Evolutionary conservation across 2,329 filamentous ascomycete species (phyloP).

Genomic region (Penicillium sp.): DNA sequence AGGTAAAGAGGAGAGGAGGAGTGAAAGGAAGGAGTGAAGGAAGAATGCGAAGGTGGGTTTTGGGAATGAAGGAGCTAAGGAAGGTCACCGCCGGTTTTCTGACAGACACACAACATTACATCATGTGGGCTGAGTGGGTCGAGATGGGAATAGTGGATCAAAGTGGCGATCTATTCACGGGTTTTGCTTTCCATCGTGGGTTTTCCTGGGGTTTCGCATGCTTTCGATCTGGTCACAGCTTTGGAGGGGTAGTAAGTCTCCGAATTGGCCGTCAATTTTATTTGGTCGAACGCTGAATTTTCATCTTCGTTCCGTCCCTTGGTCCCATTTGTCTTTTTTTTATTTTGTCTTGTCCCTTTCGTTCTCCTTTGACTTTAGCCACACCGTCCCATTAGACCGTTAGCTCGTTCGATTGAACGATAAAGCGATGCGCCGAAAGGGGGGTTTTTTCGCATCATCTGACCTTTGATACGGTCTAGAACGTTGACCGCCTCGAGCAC

Average conservation of each 20-base stretch:
- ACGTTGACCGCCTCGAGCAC: too few species aligned
- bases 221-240: background rate
- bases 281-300: too few species aligned
- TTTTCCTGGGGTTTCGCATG: background rate
- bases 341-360: background rate
- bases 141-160: background rate
- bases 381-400: background rate
- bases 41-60: background rate
- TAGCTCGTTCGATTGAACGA: too few species aligned
- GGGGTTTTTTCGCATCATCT: background rate
- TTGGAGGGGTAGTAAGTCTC: background rate
- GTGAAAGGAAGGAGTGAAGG: background rate
- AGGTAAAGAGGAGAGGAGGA: background rate
- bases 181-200: background rate
- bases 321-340: background rate
- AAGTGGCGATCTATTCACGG: background rate
- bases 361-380: background rate
- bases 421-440: too few species aligned
- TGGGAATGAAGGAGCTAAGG: background rate
- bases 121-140: background rate
- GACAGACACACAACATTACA: background rate
- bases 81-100: conserved; percentile 21
- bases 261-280: background rate
- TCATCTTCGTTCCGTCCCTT: too few species aligned
- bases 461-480: background rate